These are phyloP conservation scores for Arabidopsis arenosa DNA, from an alignment of 345 rosid genomes.

Conservation along the genomic window DNA sequence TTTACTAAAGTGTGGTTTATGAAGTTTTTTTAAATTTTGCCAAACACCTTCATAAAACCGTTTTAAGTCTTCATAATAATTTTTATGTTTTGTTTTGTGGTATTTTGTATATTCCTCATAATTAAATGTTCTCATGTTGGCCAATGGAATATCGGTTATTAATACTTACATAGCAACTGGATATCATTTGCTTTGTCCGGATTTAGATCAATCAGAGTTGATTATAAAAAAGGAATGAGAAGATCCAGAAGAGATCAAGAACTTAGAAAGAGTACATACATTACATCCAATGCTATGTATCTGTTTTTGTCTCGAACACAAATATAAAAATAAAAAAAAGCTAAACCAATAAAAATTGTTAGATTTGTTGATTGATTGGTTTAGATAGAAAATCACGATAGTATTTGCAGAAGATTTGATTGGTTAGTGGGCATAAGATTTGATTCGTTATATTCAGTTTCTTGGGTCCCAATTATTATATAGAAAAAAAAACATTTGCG, in stretches of 20 bases:
- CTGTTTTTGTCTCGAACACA: constrained; percentile 1
- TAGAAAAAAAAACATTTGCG: not conserved
- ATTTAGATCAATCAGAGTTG: not conserved
- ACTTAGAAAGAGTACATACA: not conserved
- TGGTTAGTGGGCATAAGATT: constrained; percentile 31
- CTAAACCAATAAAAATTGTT: constrained; percentile 2
- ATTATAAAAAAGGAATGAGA: not conserved
- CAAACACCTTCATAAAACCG: not conserved
- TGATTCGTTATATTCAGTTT: constrained; percentile 32
- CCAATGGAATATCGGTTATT: not conserved
- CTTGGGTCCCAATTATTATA: constrained; percentile 16
- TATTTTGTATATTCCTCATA: not conserved
- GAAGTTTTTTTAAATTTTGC: not conserved
- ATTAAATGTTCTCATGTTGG: not conserved
- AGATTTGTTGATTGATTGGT: constrained; percentile 9
- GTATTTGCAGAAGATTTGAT: constrained; percentile 16
- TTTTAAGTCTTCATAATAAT: too few relatives aligned
- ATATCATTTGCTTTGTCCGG: not conserved
- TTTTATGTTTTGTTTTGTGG: not conserved
- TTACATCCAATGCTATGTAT: constrained; percentile 3
- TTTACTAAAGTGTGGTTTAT: not conserved
- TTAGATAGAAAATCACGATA: constrained; percentile 2
- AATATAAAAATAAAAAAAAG: not conserved
- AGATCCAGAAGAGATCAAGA: not conserved
- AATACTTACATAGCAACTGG: not conserved